Evolutionary conservation across 2,329 filamentous ascomycete genomes (phyloP).

Genomic region (Calonectria honghensis): DNA sequence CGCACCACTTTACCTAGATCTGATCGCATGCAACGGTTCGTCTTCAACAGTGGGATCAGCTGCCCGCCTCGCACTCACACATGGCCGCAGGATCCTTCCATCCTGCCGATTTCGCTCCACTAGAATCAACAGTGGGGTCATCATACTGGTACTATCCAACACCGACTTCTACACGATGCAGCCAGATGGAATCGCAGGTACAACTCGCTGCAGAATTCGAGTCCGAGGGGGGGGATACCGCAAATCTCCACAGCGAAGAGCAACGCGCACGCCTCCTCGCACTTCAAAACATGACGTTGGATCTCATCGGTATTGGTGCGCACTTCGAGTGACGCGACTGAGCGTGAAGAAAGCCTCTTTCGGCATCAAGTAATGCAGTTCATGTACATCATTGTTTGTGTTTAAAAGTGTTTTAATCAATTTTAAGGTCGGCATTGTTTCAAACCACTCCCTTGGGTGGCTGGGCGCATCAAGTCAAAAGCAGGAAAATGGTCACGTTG

Average conservation of each 20-base stretch:
- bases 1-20: neutral
- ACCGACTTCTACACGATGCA: neutral
- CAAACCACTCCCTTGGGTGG: neutral
- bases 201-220: neutral
- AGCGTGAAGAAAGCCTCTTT: neutral
- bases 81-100: neutral
- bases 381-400: neutral
- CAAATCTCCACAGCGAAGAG: neutral
- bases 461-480: neutral
- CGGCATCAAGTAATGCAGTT: neutral
- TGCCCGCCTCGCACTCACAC: neutral
- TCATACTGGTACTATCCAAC: neutral
- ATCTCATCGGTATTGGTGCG: neutral
- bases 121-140: neutral
- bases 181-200: neutral
- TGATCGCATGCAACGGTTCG: neutral
- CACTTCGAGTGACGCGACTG: neutral
- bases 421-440: neutral
- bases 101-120: neutral
- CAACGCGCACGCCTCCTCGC: neutral
- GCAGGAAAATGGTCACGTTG: neutral
- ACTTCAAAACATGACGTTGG: neutral
- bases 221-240: neutral
- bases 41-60: neutral
- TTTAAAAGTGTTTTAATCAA: neutral